Evolutionary conservation across 768 basidiomycete genomes (phyloP).

Genomic region (Infundibulicybe gibba): DNA sequence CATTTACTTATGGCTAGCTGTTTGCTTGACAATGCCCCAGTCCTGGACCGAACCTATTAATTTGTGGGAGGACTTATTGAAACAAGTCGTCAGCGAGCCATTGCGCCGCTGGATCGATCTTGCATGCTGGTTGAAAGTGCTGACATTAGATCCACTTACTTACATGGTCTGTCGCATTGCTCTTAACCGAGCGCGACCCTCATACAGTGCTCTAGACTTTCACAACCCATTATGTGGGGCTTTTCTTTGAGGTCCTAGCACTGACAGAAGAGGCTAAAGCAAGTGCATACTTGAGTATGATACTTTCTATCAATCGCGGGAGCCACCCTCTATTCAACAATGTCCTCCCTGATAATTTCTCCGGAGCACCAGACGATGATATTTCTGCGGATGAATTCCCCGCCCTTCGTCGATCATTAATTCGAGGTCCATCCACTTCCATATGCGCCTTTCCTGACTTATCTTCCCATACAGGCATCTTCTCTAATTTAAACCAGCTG

Average conservation of each 20-base stretch:
- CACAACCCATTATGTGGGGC: background rate
- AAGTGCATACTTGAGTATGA: no score
- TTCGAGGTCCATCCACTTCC: conserved; percentile 16
- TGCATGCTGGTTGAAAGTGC: conserved; percentile 53
- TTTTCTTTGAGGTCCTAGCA: background rate
- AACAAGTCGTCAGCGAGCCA: conserved; percentile 45
- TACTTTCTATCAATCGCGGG: no score
- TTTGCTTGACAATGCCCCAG: conserved; percentile 23
- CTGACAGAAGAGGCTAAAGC: no score
- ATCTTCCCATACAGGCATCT: conserved; percentile 26
- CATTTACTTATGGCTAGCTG: no score
- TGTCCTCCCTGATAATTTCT: background rate
- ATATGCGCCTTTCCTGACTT: conserved; percentile 8
- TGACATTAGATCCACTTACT: conserved; percentile 56
- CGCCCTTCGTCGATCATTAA: conserved; percentile 28
- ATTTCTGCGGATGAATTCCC: conserved; percentile 26
- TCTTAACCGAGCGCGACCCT: no score
- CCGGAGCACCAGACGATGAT: conserved; percentile 23
- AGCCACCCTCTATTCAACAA: background rate
- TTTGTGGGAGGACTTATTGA: conserved; percentile 49
- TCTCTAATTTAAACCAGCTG: conserved; percentile 36
- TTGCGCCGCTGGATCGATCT: conserved; percentile 59
- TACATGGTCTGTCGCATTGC: conserved; percentile 44
- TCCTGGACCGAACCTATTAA: conserved; percentile 61
- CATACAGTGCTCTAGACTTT: background rate